Base-by-base conservation (phyloP, 169 alveolate species). In the Theileria sp. region DNA sequence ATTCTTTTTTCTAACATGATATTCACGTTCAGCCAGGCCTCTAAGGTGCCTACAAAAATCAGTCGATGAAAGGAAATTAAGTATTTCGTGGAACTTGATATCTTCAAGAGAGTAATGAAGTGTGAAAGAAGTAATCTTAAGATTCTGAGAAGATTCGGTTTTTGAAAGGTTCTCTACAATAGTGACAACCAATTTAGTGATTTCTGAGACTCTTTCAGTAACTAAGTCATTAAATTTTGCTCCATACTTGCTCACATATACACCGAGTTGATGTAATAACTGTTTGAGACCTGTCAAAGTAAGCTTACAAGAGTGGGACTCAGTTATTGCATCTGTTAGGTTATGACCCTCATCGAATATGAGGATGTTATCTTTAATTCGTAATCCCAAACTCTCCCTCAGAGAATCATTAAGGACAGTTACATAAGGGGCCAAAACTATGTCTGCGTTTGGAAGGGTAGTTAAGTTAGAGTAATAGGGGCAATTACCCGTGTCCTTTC, bases 271-370 rank as follows among this genome's bases (percentile, higher is more conserved):
- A 28, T 19, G 62, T 0, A 10, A 21, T 23, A 82, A 66, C n/a
- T 77, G 80, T 26, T 60, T 23, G 64, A 82, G 56, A 25, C 65
- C 88, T 50, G 17, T 10, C 25, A 61, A 44, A 7, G 86, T 51
- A 30, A 82, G 25, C 19, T 32, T 32, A n/a, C 76, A 38, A 8
- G 90, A 77, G 21, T 68, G 86, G 0, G 90, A 32, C 69, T 77
- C 86, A 15, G 81, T 34, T 10, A 84, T 30, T 21, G 90, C 95
- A 15, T 80, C 83, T 32, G 86, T 95, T 19, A 96, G 84, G 86
- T 97, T 97, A 84, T 97, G 99, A 10, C 97, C 99, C 78, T 97
- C 99, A 84, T 97, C 99, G 56, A 97, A 91, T 34, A 97, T 94
- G 28, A 97, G 79, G 15, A 96, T 86, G 64, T 94, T 77, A 66